Evolutionary conservation across 352 stramenopile genomes (phyloP).

Genomic region (Globisporangium spinosum): DNA sequence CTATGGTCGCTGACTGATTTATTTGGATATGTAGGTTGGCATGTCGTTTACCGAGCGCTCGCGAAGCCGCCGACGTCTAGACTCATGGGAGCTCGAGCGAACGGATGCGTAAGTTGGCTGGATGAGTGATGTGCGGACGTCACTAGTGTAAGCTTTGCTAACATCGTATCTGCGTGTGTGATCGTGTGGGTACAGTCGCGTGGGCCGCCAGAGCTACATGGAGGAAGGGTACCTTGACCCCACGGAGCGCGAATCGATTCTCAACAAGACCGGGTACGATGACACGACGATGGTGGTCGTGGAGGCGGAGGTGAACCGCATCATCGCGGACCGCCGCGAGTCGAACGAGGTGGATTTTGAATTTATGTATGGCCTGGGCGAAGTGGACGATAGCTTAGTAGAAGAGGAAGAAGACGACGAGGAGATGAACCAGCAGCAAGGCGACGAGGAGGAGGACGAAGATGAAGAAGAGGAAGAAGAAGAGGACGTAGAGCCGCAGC

Average conservation of each 20-base stretch:
- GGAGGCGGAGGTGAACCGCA: conserved; percentile 79
- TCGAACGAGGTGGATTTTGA: conserved; percentile 83
- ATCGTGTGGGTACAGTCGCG: conserved; percentile 32
- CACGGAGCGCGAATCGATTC: conserved; percentile 66
- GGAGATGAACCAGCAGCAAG: conserved; percentile 30
- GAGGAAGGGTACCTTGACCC: conserved; percentile 82
- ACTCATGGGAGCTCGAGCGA: conserved; percentile 78
- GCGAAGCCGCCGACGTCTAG: conserved; percentile 62
- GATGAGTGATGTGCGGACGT: not conserved
- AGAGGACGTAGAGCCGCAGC: not conserved
- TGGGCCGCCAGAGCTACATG: conserved; percentile 82
- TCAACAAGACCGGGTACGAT: conserved; percentile 74
- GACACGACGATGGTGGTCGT: conserved; percentile 67
- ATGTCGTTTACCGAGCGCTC: conserved; percentile 78
- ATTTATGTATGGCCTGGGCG: conserved; percentile 61
- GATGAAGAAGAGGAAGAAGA: conserved; percentile 30
- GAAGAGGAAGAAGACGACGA: conserved; percentile 34
- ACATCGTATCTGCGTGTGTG: not conserved
- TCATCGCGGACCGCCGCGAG: conserved; percentile 75
- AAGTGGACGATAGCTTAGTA: conserved; percentile 26
- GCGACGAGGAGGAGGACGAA: conserved; percentile 29
- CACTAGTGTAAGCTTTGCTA: not conserved
- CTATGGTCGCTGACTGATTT: not conserved
- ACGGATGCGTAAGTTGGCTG: conserved; percentile 48
- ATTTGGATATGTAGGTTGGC: conserved; percentile 33